These are phyloP conservation scores for Tubosaeta sp. DNA, from an alignment of 768 basidiomycete genomes.

Conservation along the genomic window DNA sequence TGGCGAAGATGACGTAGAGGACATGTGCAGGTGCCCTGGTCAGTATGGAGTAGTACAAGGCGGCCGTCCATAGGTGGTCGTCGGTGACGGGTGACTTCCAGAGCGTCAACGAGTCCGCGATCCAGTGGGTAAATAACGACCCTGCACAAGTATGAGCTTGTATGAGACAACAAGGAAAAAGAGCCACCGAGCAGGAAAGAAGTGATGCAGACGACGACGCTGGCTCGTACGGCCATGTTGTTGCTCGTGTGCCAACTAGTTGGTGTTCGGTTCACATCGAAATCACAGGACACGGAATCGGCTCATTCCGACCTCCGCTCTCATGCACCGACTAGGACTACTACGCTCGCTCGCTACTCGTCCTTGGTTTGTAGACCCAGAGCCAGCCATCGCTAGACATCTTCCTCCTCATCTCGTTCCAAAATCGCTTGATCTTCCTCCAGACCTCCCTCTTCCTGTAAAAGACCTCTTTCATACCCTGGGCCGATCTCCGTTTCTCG, in stretches of 20 bases:
- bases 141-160: constrained; percentile 38
- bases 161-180: background rate
- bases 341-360: constrained; percentile 21
- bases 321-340: too few species aligned
- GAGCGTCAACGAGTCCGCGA: constrained; percentile 85
- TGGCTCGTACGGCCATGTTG: constrained; percentile 65
- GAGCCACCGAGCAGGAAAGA: constrained; percentile 73
- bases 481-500: constrained; percentile 62
- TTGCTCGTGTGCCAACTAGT: constrained; percentile 10
- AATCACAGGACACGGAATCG: constrained; percentile 17
- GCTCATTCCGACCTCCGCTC: constrained; percentile 10
- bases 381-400: constrained; percentile 20
- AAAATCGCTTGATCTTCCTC: constrained; percentile 37
- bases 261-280: background rate
- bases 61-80: constrained; percentile 77
- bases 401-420: constrained; percentile 26
- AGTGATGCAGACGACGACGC: constrained; percentile 70
- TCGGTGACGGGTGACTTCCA: constrained; percentile 90
- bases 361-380: constrained; percentile 69
- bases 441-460: constrained; percentile 48
- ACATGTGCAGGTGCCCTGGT: constrained; percentile 57
- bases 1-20: constrained; percentile 51
- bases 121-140: constrained; percentile 84
- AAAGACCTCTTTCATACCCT: constrained; percentile 56
- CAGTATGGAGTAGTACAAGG: constrained; percentile 76